phyloP scores from a whole-genome alignment of 2,329 filamentous ascomycete species.

The Plectosphaerella cucumerina region DNA sequence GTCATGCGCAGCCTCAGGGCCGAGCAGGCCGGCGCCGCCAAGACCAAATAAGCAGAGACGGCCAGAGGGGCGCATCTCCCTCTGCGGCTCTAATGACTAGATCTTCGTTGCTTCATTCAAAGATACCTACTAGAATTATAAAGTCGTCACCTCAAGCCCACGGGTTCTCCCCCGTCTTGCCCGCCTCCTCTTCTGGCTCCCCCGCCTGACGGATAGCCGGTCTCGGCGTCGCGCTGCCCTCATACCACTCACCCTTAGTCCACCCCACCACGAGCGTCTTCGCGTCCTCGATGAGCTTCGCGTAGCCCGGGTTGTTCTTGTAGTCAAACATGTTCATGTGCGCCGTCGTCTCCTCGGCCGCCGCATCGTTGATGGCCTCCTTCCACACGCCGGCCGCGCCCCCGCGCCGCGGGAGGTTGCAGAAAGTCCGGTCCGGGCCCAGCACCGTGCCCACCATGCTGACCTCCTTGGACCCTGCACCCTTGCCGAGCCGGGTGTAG shows the following conservation, averaged over 20 bases:
- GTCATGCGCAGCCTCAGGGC: conserved; percentile 62
- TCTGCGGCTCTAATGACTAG: too few relatives aligned
- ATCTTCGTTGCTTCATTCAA: too few relatives aligned
- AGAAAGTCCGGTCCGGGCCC: conserved; percentile 79
- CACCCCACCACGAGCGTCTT: conserved; percentile 62
- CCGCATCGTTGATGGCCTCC: conserved; percentile 73
- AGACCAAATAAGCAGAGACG: conserved; percentile 5
- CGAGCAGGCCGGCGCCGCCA: conserved; percentile 21
- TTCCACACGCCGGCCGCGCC: conserved; percentile 53
- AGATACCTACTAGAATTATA: too few relatives aligned
- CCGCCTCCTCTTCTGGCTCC: conserved; percentile 2
- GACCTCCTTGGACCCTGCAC: conserved; percentile 50
- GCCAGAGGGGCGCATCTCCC: too few relatives aligned
- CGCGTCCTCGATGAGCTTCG: conserved; percentile 60
- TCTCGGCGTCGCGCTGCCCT: conserved; percentile 40
- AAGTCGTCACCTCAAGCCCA: not conserved
- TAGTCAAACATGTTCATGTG: conserved; percentile 81
- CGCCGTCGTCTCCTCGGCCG: conserved; percentile 72
- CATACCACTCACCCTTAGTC: conserved; percentile 64
- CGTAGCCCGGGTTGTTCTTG: conserved; percentile 68
- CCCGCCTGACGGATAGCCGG: conserved; percentile 11
- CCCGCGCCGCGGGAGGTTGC: conserved; percentile 63
- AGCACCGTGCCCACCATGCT: conserved; percentile 55
- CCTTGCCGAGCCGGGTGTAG: conserved; percentile 77
- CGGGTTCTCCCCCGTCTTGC: conserved; percentile 1